Percentiles rank a stretch among this genome's conserved stretches.
Conservation (phyloP, 2,329 filamentous ascomycete genomes). For the Fonsecaea nubica region DNA sequence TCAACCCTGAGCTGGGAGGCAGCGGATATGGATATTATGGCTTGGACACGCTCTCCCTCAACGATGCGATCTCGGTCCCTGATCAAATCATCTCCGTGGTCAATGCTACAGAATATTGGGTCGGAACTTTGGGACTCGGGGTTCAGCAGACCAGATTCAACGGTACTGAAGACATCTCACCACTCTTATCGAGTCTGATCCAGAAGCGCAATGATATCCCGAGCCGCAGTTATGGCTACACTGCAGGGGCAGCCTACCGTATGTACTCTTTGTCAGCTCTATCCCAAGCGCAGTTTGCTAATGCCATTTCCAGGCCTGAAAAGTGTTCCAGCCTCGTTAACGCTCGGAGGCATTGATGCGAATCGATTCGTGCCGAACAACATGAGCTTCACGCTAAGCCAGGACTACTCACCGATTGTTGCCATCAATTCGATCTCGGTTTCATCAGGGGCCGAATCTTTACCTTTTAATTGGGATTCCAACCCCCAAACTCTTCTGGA, state of each 20-base stretch:
- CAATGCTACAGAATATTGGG: slow-evolving; percentile 44
- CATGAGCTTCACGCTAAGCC: slow-evolving; percentile 42
- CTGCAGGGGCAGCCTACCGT: slow-evolving; percentile 45
- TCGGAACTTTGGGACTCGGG: slow-evolving; percentile 46
- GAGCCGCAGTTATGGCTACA: slow-evolving; percentile 46
- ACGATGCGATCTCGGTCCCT: slow-evolving; percentile 39
- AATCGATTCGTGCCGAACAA: slow-evolving; percentile 43
- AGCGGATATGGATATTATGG: slow-evolving; percentile 46
- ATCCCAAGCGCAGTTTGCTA: neutral
- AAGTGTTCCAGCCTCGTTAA: slow-evolving; percentile 44
- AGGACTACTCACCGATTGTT: slow-evolving; percentile 44
- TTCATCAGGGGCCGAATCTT: slow-evolving; percentile 29
- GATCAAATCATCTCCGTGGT: slow-evolving; percentile 46
- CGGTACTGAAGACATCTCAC: slow-evolving; percentile 35
- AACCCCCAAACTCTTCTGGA: slow-evolving; percentile 39
- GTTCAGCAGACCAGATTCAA: slow-evolving; percentile 42
- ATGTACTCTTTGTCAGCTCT: slow-evolving; percentile 21
- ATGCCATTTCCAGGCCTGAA: slow-evolving; percentile 39
- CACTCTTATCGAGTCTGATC: slow-evolving; percentile 42
- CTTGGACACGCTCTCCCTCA: slow-evolving; percentile 44
- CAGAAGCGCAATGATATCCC: slow-evolving; percentile 42
- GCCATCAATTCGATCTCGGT: slow-evolving; percentile 43
- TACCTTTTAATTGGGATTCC: slow-evolving; percentile 37
- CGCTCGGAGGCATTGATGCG: slow-evolving; percentile 45
- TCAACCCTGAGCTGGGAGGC: slow-evolving; percentile 35